These are phyloP conservation scores for Onygenales sp. DNA, from an alignment of 2,329 filamentous ascomycete genomes.

Conservation along the genomic window DNA sequence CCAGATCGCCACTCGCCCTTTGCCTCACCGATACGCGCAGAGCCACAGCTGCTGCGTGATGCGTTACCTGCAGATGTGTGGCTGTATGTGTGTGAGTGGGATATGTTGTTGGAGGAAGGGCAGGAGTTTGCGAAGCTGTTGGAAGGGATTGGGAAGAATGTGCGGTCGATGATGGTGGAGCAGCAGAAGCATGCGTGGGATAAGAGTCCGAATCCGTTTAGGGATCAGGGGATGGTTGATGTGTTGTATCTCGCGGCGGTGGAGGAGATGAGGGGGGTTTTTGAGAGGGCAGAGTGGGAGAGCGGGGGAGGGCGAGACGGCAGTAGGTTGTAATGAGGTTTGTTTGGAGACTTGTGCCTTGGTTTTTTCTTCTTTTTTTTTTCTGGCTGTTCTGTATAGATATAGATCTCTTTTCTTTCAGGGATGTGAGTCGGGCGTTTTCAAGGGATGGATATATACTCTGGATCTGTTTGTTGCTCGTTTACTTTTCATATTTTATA, in stretches of 20 bases:
- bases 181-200: slow-evolving; percentile 40
- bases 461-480: too few relatives aligned
- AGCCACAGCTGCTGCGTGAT: slow-evolving; percentile 42
- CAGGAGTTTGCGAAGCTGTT: slow-evolving; percentile 34
- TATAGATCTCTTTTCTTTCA: too few relatives aligned
- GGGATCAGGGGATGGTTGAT: slow-evolving; percentile 34
- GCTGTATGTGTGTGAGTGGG: slow-evolving; percentile 56
- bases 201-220: slow-evolving; percentile 39
- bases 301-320: background rate
- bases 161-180: slow-evolving; percentile 37
- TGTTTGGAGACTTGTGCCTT: background rate
- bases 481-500: too few relatives aligned
- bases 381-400: too few relatives aligned
- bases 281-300: background rate
- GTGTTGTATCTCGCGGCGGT: slow-evolving; percentile 35
- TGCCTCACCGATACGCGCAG: slow-evolving; percentile 49
- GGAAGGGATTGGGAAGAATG: slow-evolving; percentile 33
- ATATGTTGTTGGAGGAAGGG: slow-evolving; percentile 56
- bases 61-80: slow-evolving; percentile 51
- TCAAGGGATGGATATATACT: too few relatives aligned
- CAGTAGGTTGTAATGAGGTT: background rate
- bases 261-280: slow-evolving; percentile 33
- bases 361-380: slow-evolving; percentile 1
- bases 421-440: too few relatives aligned
- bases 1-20: slow-evolving; percentile 47